Evolutionary conservation across 2,329 filamentous ascomycete genomes (phyloP).

Genomic region (Colletotrichum sublineola): DNA sequence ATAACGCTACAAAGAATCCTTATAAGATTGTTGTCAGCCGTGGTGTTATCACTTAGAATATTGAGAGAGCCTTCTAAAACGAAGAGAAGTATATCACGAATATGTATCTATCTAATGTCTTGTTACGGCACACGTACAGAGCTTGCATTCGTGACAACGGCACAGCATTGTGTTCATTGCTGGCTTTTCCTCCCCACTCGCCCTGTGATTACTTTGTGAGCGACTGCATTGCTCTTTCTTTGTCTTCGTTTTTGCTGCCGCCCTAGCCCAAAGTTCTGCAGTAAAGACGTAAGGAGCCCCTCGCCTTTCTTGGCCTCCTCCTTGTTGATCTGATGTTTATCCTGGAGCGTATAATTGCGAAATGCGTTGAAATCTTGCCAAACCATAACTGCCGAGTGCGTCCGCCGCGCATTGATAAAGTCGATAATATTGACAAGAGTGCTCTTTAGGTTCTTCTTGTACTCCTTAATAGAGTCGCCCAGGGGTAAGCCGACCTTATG

Average conservation of each 20-base stretch:
- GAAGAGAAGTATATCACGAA: too few relatives aligned
- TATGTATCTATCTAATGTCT: not conserved
- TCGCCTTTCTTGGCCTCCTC: conserved; percentile 46
- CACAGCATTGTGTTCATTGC: not conserved
- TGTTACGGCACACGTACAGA: not conserved
- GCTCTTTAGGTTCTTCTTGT: conserved; percentile 45
- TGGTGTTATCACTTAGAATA: too few relatives aligned
- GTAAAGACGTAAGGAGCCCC: conserved; percentile 45
- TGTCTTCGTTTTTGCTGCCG: not conserved
- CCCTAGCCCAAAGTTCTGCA: conserved; percentile 34
- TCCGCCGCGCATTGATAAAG: conserved; percentile 49
- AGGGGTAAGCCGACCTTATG: conserved; percentile 46
- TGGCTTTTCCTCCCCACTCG: not conserved
- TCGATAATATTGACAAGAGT: conserved; percentile 48
- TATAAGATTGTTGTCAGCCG: too few relatives aligned
- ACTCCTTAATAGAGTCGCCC: conserved; percentile 42
- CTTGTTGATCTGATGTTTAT: conserved; percentile 43
- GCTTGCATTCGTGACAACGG: not conserved
- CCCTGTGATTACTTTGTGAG: not conserved
- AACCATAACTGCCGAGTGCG: conserved; percentile 44
- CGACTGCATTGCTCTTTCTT: not conserved
- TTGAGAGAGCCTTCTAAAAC: too few relatives aligned
- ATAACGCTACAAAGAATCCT: too few relatives aligned
- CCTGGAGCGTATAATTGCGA: conserved; percentile 45
- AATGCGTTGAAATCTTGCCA: conserved; percentile 48